Evolutionary conservation across 78 protist species (phyloP).

Genomic region (Cavenderia fasciculata): DNA sequence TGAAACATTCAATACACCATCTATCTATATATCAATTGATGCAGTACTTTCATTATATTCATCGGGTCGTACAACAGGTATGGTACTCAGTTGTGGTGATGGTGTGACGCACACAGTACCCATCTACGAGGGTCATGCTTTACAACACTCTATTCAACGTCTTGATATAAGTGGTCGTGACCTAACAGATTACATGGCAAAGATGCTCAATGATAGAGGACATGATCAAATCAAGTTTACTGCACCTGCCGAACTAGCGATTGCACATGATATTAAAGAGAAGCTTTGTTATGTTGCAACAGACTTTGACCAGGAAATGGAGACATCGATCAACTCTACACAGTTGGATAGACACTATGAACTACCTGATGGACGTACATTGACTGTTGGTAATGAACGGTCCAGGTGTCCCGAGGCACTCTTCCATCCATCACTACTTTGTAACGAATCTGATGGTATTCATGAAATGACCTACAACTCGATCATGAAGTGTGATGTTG

Average conservation of each 20-base stretch:
- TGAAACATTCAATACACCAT: slow-evolving; percentile 97
- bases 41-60: slow-evolving; percentile 95
- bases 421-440: slow-evolving; percentile 94
- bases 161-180: slow-evolving; percentile 95
- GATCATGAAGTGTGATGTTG: slow-evolving; percentile 94
- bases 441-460: slow-evolving; percentile 93
- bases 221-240: slow-evolving; percentile 94
- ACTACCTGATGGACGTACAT: slow-evolving; percentile 87
- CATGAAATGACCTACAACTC: slow-evolving; percentile 90
- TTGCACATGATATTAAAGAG: slow-evolving; percentile 8
- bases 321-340: slow-evolving; percentile 61
- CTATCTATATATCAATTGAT: slow-evolving; percentile 59
- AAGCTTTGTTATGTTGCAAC: no score
- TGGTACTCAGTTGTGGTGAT: slow-evolving; percentile 97
- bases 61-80: slow-evolving; percentile 92
- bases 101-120: slow-evolving; percentile 97
- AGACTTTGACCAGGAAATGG: slow-evolving; percentile 91
- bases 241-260: slow-evolving; percentile 87
- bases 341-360: slow-evolving; percentile 92
- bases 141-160: slow-evolving; percentile 88
- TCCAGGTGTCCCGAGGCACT: slow-evolving; percentile 92
- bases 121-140: slow-evolving; percentile 86
- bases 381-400: slow-evolving; percentile 88
- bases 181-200: slow-evolving; percentile 92
- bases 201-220: slow-evolving; percentile 93